A percentile compares a stretch with the other conserved stretches of the same genome.
These are phyloP conservation scores for Talaromyces marneffei DNA, from an alignment of 2,329 filamentous ascomycete species.

Conservation along the genomic window DNA sequence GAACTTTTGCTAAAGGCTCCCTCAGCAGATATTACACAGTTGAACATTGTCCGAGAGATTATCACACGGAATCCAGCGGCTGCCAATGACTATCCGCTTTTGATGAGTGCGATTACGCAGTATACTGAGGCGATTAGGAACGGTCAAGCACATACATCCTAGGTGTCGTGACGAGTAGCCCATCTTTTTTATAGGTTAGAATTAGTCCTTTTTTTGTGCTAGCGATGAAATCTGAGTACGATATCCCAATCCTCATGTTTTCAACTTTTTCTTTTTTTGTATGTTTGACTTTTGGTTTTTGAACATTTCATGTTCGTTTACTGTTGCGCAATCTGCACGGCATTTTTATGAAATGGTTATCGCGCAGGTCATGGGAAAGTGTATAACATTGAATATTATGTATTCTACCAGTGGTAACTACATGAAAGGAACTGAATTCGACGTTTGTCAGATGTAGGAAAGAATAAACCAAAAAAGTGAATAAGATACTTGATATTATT, in stretches of 20 bases:
- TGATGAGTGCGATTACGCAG: constrained; percentile 39
- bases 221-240: constrained; percentile 2
- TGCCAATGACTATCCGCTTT: constrained; percentile 50
- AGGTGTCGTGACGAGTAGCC: neutral
- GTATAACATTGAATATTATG: constrained; percentile 17
- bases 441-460: neutral
- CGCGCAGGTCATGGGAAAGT: neutral
- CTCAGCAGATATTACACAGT: constrained; percentile 64
- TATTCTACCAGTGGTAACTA: neutral
- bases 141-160: neutral
- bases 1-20: constrained; percentile 65
- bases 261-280: neutral
- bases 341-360: neutral
- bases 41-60: constrained; percentile 66
- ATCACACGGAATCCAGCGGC: constrained; percentile 61
- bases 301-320: neutral
- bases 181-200: neutral
- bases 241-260: neutral
- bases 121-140: constrained; percentile 1
- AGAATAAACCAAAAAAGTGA: neutral
- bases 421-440: neutral
- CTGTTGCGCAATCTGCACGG: neutral
- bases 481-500: constrained; percentile 5
- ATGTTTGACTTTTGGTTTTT: neutral
- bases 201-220: neutral